A percentile compares a stretch with the other conserved stretches of the same genome.
Conservation (phyloP, 2,329 filamentous ascomycete genomes). For the Paraconiothyrium brasiliense region DNA sequence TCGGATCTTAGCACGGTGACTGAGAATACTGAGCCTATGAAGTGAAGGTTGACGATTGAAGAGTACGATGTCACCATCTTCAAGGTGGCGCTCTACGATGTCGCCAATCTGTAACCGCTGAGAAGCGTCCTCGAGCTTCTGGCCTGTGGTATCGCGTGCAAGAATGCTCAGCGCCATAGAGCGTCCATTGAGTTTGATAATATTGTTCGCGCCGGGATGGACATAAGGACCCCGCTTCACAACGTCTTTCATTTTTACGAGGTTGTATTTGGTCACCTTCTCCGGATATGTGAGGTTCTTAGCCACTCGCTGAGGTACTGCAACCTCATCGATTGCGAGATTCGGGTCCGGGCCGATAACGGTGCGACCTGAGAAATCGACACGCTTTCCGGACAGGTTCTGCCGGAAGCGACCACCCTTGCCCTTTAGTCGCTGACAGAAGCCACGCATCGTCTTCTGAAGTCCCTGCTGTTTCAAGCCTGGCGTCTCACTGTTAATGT, state of each 20-base stretch:
- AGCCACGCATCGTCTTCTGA: conserved; percentile 88
- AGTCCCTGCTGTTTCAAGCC: conserved; percentile 89
- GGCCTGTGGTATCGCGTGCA: conserved; percentile 55
- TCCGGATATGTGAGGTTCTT: conserved; percentile 97
- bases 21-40: conserved; percentile 98
- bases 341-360: conserved; percentile 99
- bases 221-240: conserved; percentile 78
- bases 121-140: conserved; percentile 75
- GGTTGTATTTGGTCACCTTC: conserved; percentile 83
- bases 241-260: conserved; percentile 78
- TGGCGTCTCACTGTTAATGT: conserved; percentile 96
- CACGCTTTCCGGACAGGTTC: conserved; percentile 96
- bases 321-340: conserved; percentile 90
- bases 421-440: conserved; percentile 94
- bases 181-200: conserved; percentile 72
- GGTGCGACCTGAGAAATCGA: conserved; percentile 96
- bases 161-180: conserved; percentile 75
- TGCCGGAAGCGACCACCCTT: conserved; percentile 98
- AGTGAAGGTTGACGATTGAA: conserved; percentile 98
- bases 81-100: conserved; percentile 90
- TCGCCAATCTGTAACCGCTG: conserved; percentile 82
- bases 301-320: conserved; percentile 89
- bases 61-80: conserved; percentile 93
- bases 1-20: conserved; percentile 89
- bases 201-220: conserved; percentile 88